These are phyloP conservation scores for Wickerhamiella vanderwaltii DNA, from an alignment of 805 yeast genomes.

Conservation along the genomic window DNA sequence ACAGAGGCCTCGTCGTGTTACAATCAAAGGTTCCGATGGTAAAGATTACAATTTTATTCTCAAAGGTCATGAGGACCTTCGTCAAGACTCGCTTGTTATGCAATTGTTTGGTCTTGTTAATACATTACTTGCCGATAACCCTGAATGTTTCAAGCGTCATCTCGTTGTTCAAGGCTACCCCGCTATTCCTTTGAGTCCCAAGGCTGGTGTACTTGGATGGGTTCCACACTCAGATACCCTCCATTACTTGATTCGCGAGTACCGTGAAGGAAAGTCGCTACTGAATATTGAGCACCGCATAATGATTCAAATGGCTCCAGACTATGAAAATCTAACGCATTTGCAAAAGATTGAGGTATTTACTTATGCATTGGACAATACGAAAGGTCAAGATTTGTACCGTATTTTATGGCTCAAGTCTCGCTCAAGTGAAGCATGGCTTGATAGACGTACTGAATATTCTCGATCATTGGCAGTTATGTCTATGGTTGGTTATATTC, in stretches of 20 bases:
- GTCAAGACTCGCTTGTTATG: conserved; percentile 97
- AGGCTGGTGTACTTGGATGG: conserved; percentile 94
- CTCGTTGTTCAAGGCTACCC: conserved; percentile 84
- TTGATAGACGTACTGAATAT: conserved; percentile 91
- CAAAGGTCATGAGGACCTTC: conserved; percentile 95
- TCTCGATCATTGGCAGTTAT: conserved; percentile 93
- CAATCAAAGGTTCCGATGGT: conserved; percentile 81
- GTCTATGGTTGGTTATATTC: conserved; percentile 97
- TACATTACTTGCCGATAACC: conserved; percentile 73
- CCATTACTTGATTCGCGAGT: conserved; percentile 83
- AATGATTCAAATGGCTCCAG: conserved; percentile 97
- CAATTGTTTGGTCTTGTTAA: conserved; percentile 93
- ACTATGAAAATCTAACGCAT: conserved; percentile 77
- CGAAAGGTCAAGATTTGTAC: conserved; percentile 91
- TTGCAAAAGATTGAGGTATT: conserved; percentile 93
- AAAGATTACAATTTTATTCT: conserved; percentile 69
- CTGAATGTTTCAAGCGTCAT: conserved; percentile 94
- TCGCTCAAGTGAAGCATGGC: conserved; percentile 93
- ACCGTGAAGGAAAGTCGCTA: conserved; percentile 81
- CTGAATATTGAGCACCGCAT: conserved; percentile 88
- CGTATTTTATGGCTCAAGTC: conserved; percentile 94
- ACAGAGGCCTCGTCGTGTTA: conserved; percentile 83
- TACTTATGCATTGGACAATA: conserved; percentile 87
- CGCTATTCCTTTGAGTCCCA: conserved; percentile 92
- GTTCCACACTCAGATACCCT: conserved; percentile 95